Percentiles rank a stretch among this genome's conserved stretches.
These are phyloP conservation scores for Albizia julibrissin DNA, from an alignment of 306 rosid species.

Conservation along the genomic window DNA sequence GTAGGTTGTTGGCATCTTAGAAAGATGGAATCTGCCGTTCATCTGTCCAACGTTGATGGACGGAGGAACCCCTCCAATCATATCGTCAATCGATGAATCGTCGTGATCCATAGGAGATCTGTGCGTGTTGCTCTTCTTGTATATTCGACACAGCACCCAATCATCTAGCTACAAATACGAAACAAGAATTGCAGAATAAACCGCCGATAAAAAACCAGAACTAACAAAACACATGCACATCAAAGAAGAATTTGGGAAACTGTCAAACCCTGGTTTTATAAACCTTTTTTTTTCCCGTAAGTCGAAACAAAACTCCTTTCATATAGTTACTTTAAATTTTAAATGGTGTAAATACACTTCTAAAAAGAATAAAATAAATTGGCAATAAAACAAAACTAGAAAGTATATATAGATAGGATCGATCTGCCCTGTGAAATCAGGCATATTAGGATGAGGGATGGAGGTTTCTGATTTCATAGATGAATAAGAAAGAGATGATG, in stretches of 20 bases:
- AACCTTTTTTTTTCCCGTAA: too few relatives aligned
- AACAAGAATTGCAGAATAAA: not conserved
- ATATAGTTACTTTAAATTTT: too few relatives aligned
- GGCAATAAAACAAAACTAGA: not conserved
- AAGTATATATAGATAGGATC: not conserved
- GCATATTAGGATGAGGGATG: not conserved
- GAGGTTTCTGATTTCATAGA: not conserved
- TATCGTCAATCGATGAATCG: conserved; percentile 51
- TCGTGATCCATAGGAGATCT: conserved; percentile 49
- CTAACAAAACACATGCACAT: not conserved
- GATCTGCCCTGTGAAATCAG: not conserved
- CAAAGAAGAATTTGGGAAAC: too few relatives aligned
- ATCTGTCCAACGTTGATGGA: conserved; percentile 40
- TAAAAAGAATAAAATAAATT: too few relatives aligned
- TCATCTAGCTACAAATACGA: conserved; percentile 57
- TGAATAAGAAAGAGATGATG: not conserved
- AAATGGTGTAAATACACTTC: too few relatives aligned
- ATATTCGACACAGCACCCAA: conserved; percentile 82
- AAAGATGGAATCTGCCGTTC: conserved; percentile 48
- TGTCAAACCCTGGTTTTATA: too few relatives aligned
- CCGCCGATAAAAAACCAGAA: not conserved
- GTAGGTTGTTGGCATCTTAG: conserved; percentile 42
- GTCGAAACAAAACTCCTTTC: too few relatives aligned
- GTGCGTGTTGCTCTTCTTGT: conserved; percentile 63
- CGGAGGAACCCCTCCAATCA: conserved; percentile 44